phyloP scores from a whole-genome alignment of 768 basidiomycete species.

The Boletellus sp. region DNA sequence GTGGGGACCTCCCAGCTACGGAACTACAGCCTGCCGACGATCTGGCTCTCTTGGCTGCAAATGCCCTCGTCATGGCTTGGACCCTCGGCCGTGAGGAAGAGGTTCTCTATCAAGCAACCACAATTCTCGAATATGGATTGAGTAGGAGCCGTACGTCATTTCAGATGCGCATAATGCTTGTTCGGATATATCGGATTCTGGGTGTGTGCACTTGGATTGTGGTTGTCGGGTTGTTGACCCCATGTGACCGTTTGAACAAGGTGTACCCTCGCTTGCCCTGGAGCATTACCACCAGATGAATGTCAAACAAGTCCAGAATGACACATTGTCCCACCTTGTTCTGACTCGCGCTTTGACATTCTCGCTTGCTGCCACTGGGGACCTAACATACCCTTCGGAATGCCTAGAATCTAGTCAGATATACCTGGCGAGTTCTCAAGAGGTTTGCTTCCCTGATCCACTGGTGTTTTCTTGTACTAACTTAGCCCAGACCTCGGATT shows the following conservation, averaged over 20 bases:
- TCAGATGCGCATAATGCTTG: conserved; percentile 68
- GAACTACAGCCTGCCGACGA: conserved; percentile 90
- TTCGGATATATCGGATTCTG: conserved; percentile 79
- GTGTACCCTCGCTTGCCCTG: conserved; percentile 66
- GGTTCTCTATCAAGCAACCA: conserved; percentile 60
- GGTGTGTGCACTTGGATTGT: conserved; percentile 40
- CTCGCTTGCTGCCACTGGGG: conserved; percentile 71
- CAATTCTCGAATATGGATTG: conserved; percentile 69
- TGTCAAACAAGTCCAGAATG: conserved; percentile 82
- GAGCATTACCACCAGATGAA: conserved; percentile 78
- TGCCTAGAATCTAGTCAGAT: conserved; percentile 79
- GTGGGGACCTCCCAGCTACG: conserved; percentile 59
- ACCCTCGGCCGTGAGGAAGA: conserved; percentile 48
- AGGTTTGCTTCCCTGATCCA: conserved; percentile 42
- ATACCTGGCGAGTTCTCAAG: conserved; percentile 74
- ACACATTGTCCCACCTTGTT: conserved; percentile 83
- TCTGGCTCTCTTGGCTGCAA: conserved; percentile 69
- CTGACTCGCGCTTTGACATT: conserved; percentile 76
- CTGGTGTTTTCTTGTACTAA: conserved; percentile 5
- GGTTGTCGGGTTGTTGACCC: neutral
- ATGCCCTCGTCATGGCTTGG: conserved; percentile 65
- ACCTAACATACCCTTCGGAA: conserved; percentile 71
- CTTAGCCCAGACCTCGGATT: conserved; percentile 64
- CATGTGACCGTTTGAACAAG: conserved; percentile 46
- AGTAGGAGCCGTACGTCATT: conserved; percentile 76